Evolutionary conservation across 2,329 filamentous ascomycete genomes (phyloP), one percentile per base, ranked within the genome.

Genomic region (Aureobasidium sp.): DNA sequence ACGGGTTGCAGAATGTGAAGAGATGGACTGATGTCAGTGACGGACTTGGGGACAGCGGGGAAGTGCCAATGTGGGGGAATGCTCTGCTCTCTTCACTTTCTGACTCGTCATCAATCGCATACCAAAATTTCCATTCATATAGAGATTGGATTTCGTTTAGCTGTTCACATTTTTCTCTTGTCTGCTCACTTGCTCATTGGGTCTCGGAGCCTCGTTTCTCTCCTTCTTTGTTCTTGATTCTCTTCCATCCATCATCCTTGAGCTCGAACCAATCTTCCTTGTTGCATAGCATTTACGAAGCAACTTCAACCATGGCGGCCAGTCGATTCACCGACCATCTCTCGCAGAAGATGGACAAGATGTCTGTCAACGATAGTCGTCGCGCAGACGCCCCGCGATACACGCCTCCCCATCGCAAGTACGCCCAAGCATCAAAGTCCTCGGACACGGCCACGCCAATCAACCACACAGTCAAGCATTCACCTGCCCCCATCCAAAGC

Each of bases 11-110:
- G n/a, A n/a, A n/a, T n/a, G n/a, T n/a, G n/a, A 16, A 34, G 1
- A 45, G 29, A 44, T 12, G 44, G n/a, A n/a, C n/a, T 50, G 53
- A 55, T 51, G 47, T 51, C 53, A 50, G 39, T 27, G n/a, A n/a
- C n/a, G n/a, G n/a, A n/a, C n/a, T n/a, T n/a, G n/a, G n/a, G n/a
- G n/a, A n/a, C n/a, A n/a, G n/a, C n/a, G n/a, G n/a, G n/a, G n/a
- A n/a, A n/a, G n/a, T n/a, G n/a, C n/a, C n/a, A n/a, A n/a, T n/a
- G n/a, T n/a, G n/a, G n/a, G n/a, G n/a, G n/a, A n/a, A n/a, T n/a
- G n/a, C n/a, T n/a, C n/a, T n/a, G n/a, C n/a, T n/a, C n/a, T n/a
- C n/a, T 34, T 25, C 42, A 47, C 42, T 35, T 38, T 27, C 29
- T n/a, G 30, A 16, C 44, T 48, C 30, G 30, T 3, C n/a, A 24